Conservation (phyloP, 768 basidiomycete genomes). For the Rhizopogon roseolus region DNA sequence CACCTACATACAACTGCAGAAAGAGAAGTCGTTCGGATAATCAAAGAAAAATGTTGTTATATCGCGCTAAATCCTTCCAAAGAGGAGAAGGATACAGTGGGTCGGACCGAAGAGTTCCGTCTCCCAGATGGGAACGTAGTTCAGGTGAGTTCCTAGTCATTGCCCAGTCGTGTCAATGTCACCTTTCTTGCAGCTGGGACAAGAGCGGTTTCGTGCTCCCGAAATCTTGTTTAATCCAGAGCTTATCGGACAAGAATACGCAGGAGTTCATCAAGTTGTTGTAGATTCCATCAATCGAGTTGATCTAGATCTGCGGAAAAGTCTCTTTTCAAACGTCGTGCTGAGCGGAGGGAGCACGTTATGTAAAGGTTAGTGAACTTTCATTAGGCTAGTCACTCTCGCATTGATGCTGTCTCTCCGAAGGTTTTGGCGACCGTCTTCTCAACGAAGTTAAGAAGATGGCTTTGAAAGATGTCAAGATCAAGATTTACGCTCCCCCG, state of each 20-base stretch:
- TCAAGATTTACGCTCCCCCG: constrained; percentile 99
- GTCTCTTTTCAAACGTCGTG: constrained; percentile 93
- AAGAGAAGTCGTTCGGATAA: constrained; percentile 92
- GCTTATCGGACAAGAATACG: constrained; percentile 91
- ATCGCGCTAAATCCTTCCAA: constrained; percentile 88
- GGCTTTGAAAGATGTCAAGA: constrained; percentile 93
- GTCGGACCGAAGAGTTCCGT: constrained; percentile 81
- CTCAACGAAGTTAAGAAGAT: constrained; percentile 96
- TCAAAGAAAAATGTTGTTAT: constrained; percentile 99
- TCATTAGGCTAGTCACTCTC: not conserved
- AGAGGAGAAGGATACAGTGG: constrained; percentile 87
- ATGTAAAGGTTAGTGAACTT: constrained; percentile 66
- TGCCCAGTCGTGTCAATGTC: constrained; percentile 10
- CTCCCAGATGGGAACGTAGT: constrained; percentile 94
- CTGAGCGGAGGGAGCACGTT: constrained; percentile 95
- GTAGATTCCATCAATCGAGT: constrained; percentile 98
- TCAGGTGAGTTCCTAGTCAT: constrained; percentile 50
- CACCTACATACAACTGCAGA: constrained; percentile 96
- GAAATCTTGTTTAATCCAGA: constrained; percentile 98
- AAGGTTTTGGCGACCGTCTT: constrained; percentile 93
- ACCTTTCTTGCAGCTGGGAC: constrained; percentile 61
- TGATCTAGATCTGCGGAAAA: constrained; percentile 94
- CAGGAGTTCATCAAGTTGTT: constrained; percentile 96
- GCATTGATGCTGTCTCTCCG: constrained; percentile 14
- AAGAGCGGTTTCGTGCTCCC: constrained; percentile 94